Evolutionary conservation across 768 basidiomycete species (phyloP), one percentile per base, ranked within the genome.

Genomic region (Pholiota conissans): DNA sequence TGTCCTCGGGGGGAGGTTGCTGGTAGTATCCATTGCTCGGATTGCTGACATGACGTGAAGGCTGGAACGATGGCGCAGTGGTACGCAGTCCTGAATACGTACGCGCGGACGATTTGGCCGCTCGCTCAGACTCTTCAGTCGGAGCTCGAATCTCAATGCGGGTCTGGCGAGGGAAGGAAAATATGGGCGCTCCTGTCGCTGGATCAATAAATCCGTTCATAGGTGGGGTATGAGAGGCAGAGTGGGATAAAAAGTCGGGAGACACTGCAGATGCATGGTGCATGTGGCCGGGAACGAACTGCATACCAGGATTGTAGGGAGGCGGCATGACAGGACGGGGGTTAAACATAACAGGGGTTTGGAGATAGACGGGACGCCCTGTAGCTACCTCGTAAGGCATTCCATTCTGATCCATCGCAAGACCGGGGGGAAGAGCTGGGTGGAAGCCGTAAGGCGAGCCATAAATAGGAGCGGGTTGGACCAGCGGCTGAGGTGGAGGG

Each of bases 361-460:
- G 82, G 27, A 93, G 76, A 64, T 87, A 88, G 30, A 93, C 86
- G 10, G 90, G 83, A 35, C 89, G 90, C 37, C 92, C 92, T 4
- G 90, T 92, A 13, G 90, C 85, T 51, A 92, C 67, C 70, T 93
- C 91, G 67, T 87, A 93, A n/a, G 90, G 78, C 74, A 91, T 79
- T 29, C 91, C 91, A 58, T 89, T 86, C 53, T 85, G 82, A 61
- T 85, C 86, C 66, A 91, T 73, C 13, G 81, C 90, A 49, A 92
- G 79, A 48, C 91, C 91, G 13, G 85, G 85, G 3, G 90, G 86
- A n/a, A 91, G 82, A 18, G 87, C 60, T 6, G 79, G 70, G 5
- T 78, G 75, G 67, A 83, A 90, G 2, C 75, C 74, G 54, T 89
- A 93, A 14, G 89, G 82, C 8, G 91, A 85, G n/a, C 81, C 79